Evolutionary conservation across 2,329 filamentous ascomycete species (phyloP), one percentile per base, ranked within the genome.

Genomic region (Penicillium oxalicum): DNA sequence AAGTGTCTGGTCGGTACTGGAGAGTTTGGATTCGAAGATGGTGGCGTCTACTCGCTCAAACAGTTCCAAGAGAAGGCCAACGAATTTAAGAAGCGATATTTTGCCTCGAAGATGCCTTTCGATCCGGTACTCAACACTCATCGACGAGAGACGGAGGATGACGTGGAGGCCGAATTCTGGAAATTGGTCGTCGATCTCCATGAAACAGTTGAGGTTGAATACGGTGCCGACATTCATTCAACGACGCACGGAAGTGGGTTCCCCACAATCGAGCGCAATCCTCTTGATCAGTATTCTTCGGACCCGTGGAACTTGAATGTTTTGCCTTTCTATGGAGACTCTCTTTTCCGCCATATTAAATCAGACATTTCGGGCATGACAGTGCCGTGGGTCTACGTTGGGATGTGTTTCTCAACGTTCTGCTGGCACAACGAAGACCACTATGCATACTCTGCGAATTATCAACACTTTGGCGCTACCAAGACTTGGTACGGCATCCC

Each of bases 341-440:
- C 91, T 41, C 75, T 98, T 1, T 98, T 98, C 74, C 82, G 91
- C 42, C 88, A 98, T 61, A 97, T 98, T 75, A 97, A 97, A 68
- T 89, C 91, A 0, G 93, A 98, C 64, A 94, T 98, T 45, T 97
- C 93, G 2, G 93, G 93, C 34, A 98, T 98, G 93, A 98, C 93
- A 0, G 91, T 98, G 6, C 93, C 93, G 0, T 98, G 93, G 93
- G 83, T 98, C 3, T 98, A 98, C 64, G 93, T 98, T 4, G 93
- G 93, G 53, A 98, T 98, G 93, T 94, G 95, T 35, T 98, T 98
- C 67, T 98, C 93, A 0, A 97, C 93, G 0, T 98, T 98, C 64
- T 98, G 93, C 70, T 98, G 93, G 93, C 93, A 98, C 67, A 96
- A 95, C 55, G 93, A 98, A 64, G 93, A 98, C 62, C 93, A 98